Percentiles rank a stretch among this genome's conserved stretches.
Evolutionary conservation across 2,329 filamentous ascomycete genomes (phyloP).

Genomic region (Penicillium capsulatum): DNA sequence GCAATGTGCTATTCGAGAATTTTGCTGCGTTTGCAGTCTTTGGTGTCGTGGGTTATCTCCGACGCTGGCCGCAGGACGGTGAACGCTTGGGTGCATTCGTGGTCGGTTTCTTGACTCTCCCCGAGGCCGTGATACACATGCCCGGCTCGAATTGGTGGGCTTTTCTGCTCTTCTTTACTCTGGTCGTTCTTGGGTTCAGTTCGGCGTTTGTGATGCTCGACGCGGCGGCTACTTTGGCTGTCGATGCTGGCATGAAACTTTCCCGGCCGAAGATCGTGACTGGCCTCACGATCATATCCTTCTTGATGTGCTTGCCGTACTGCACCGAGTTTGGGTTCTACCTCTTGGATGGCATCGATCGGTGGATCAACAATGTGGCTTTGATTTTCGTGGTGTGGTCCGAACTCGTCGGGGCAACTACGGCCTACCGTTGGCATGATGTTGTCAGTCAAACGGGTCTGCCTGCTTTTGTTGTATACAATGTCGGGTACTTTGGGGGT

Average conservation of each 20-base stretch:
- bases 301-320: conserved; percentile 54
- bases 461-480: conserved; percentile 48
- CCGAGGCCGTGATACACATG: conserved; percentile 55
- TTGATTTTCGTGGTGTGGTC: conserved; percentile 57
- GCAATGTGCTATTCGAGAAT: conserved; percentile 56
- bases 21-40: conserved; percentile 51
- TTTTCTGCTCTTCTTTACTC: conserved; percentile 55
- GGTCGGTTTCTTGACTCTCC: conserved; percentile 57
- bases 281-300: conserved; percentile 47
- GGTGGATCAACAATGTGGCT: conserved; percentile 55
- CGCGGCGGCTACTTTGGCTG: conserved; percentile 51
- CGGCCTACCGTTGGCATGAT: conserved; percentile 55
- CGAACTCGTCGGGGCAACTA: conserved; percentile 52
- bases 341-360: conserved; percentile 52
- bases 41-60: conserved; percentile 53
- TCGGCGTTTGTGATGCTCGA: conserved; percentile 60
- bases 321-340: conserved; percentile 57
- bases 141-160: conserved; percentile 58
- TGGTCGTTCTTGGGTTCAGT: conserved; percentile 56
- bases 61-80: conserved; percentile 39
- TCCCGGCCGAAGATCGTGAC: conserved; percentile 51
- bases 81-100: conserved; percentile 51
- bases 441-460: conserved; percentile 50
- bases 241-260: conserved; percentile 50
- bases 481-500: conserved; percentile 52